Evolutionary conservation across 495 filamentous ascomycete species (phyloP).

Genomic region (Penicillium salamii): DNA sequence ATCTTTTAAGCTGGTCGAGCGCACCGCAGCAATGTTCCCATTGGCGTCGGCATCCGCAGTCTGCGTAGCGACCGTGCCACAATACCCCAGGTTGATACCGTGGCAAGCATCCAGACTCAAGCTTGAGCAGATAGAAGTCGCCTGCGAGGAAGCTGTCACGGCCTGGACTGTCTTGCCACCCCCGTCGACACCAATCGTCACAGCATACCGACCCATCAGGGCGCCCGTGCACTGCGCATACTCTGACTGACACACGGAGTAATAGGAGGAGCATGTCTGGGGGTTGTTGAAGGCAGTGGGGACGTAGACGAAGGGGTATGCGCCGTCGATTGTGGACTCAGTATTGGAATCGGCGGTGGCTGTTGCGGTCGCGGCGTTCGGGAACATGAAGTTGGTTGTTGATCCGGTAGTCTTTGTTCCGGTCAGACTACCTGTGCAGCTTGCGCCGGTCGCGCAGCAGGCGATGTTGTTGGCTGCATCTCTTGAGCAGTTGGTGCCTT

Average conservation of each 20-base stretch:
- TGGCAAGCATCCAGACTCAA: conserved; percentile 60
- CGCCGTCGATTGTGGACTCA: conserved; percentile 40
- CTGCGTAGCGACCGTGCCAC: conserved; percentile 39
- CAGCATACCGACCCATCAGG: conserved; percentile 49
- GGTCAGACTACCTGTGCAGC: conserved; percentile 59
- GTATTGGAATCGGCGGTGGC: conserved; percentile 37
- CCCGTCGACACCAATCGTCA: conserved; percentile 41
- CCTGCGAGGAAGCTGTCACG: conserved; percentile 47
- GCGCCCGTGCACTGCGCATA: conserved; percentile 60
- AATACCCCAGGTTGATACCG: conserved; percentile 54
- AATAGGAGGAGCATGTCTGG: conserved; percentile 64
- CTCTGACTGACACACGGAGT: conserved; percentile 62
- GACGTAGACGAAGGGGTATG: conserved; percentile 65
- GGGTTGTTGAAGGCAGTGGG: conserved; percentile 63
- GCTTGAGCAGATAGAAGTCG: conserved; percentile 64
- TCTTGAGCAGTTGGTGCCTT: conserved; percentile 51
- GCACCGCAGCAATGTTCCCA: conserved; percentile 31
- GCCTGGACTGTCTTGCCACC: conserved; percentile 65
- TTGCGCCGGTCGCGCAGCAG: conserved; percentile 61
- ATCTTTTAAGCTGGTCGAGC: conserved; percentile 38
- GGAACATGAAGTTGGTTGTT: conserved; percentile 36
- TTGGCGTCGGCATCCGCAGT: conserved; percentile 27
- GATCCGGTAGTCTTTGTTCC: conserved; percentile 22
- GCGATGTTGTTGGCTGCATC: conserved; percentile 61
- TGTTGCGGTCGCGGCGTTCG: conserved; percentile 30